Conservation (phyloP, 441 rosid genomes). For the Biscutella auriculata region DNA sequence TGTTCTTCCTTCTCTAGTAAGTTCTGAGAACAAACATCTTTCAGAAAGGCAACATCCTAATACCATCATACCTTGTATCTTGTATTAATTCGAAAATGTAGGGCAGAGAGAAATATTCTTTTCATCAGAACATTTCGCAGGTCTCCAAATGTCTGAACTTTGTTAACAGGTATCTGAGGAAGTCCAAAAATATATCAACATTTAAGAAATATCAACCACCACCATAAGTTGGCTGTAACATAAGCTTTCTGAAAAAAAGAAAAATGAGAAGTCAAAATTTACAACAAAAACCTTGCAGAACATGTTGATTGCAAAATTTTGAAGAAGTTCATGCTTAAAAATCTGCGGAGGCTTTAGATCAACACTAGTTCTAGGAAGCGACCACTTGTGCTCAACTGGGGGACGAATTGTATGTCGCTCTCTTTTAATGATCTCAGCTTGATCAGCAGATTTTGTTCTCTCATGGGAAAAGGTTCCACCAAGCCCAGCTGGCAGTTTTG, state of each 20-base stretch:
- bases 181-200: slow-evolving; percentile 8
- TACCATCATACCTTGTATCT: slow-evolving; percentile 70
- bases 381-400: slow-evolving; percentile 94
- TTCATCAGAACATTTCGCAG: slow-evolving; percentile 94
- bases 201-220: neutral
- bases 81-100: slow-evolving; percentile 95
- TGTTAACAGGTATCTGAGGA: slow-evolving; percentile 84
- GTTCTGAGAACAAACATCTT: neutral
- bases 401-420: slow-evolving; percentile 89
- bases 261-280: neutral
- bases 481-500: slow-evolving; percentile 82
- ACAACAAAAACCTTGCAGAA: slow-evolving; percentile 76
- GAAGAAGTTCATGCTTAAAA: slow-evolving; percentile 98
- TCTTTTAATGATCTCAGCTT: slow-evolving; percentile 51
- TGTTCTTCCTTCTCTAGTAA: neutral
- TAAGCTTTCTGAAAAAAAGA: neutral
- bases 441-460: slow-evolving; percentile 47
- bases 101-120: slow-evolving; percentile 96
- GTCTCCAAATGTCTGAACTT: slow-evolving; percentile 84
- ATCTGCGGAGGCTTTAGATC: slow-evolving; percentile 76
- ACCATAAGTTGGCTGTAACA: slow-evolving; percentile 1
- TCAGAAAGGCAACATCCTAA: neutral
- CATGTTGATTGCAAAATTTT: slow-evolving; percentile 86
- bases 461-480: slow-evolving; percentile 70
- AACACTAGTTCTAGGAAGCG: slow-evolving; percentile 60